A percentile compares a stretch with the other conserved stretches of the same genome.
phyloP scores from a whole-genome alignment of 306 rosid genomes.

The Luffa acutangula region DNA sequence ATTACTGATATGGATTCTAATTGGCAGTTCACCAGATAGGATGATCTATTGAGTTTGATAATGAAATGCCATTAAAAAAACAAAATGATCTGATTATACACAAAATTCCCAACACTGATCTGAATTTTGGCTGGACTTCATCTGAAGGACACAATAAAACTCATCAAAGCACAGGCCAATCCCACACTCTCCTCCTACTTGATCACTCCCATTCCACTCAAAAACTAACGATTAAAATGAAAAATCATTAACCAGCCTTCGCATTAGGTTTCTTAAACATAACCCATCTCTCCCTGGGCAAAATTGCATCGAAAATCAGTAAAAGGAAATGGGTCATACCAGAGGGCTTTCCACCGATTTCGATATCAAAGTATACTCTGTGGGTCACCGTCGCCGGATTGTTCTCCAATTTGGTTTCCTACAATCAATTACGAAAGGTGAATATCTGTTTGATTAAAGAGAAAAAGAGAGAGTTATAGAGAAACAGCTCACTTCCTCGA shows the following conservation, averaged over 20 bases:
- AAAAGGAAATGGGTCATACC: constrained; percentile 16
- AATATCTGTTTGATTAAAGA: not conserved
- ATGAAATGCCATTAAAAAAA: not conserved
- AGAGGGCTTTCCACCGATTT: constrained; percentile 31
- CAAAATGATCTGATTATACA: not conserved
- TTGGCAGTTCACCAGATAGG: not conserved
- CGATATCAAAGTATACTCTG: constrained; percentile 38
- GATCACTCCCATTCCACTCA: not conserved
- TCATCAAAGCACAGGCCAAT: not conserved
- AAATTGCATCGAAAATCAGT: not conserved
- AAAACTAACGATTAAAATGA: not conserved
- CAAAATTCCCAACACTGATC: not conserved
- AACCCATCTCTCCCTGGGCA: not conserved
- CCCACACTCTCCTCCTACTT: not conserved
- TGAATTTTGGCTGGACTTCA: not conserved
- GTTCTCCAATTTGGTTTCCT: constrained; percentile 16
- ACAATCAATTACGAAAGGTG: not conserved
- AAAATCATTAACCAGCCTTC: not conserved
- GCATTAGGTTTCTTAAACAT: not conserved
- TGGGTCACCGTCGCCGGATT: constrained; percentile 36
- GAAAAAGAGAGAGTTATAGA: not conserved
- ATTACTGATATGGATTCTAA: not conserved
- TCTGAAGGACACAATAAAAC: not conserved
- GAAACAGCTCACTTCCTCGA: not conserved
- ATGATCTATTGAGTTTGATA: not conserved